Evolutionary conservation across 345 rosid genomes (phyloP).

Genomic region (Linum tenue): DNA sequence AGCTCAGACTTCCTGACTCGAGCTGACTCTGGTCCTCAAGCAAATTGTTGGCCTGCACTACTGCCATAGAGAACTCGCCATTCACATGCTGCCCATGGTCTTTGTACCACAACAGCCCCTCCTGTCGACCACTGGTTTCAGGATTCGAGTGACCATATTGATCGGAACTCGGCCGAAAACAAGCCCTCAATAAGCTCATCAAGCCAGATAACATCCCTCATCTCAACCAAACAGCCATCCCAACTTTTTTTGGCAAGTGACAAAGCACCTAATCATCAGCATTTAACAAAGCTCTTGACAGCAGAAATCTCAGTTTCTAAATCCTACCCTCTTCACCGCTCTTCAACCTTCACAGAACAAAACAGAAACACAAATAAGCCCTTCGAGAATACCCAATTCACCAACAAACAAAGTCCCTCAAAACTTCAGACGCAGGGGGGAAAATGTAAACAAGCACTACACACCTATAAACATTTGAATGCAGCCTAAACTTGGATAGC

Average conservation of each 20-base stretch:
- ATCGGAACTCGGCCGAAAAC: slow-evolving; percentile 73
- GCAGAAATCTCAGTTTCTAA: slow-evolving; percentile 8
- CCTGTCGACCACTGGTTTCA: slow-evolving; percentile 67
- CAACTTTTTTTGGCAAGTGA: not conserved
- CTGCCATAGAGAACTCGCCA: slow-evolving; percentile 94
- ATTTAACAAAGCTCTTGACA: slow-evolving; percentile 24
- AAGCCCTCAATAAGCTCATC: slow-evolving; percentile 72
- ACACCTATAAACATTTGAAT: not conserved
- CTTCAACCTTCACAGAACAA: slow-evolving; percentile 20
- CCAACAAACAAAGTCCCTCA: not conserved
- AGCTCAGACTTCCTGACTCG: slow-evolving; percentile 69
- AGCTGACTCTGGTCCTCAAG: slow-evolving; percentile 91
- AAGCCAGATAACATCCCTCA: slow-evolving; percentile 94
- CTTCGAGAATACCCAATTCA: not conserved
- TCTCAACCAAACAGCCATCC: slow-evolving; percentile 58
- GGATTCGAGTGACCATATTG: slow-evolving; percentile 41
- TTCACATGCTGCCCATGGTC: slow-evolving; percentile 60
- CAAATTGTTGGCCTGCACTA: slow-evolving; percentile 81
- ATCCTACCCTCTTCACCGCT: slow-evolving; percentile 9
- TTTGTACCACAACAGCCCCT: slow-evolving; percentile 73
- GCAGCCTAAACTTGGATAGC: not conserved
- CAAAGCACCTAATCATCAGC: slow-evolving; percentile 27
- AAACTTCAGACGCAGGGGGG: not conserved
- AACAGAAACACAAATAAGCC: slow-evolving; percentile 1
- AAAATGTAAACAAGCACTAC: not conserved